Base-by-base conservation (phyloP, 352 stramenopile genomes). In the Pythium angustatum region DNA sequence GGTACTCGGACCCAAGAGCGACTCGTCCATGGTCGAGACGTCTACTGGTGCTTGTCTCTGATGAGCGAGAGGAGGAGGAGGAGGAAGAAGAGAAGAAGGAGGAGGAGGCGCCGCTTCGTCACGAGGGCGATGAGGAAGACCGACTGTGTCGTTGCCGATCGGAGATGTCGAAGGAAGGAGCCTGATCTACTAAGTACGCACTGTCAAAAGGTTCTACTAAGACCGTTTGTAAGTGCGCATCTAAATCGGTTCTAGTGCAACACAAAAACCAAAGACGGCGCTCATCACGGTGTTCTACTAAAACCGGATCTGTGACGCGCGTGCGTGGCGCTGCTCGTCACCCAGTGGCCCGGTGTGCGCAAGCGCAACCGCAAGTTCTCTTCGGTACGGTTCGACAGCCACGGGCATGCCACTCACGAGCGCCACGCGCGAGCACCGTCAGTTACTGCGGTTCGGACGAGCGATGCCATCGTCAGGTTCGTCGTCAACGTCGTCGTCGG, bases 11-110 rank as follows among this genome's bases (percentile, higher is more conserved):
- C 66, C 62, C 8, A 92, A 66, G 50, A 92, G 73, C 58, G 81
- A 90, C 78, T 92, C 76, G 50, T 92, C 67, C 83, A 92, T 92
- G 19, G 52, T 45, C 17, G 12, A 17, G n/a, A 9, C 2, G 26
- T 22, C 24, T 19, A 33, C 10, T n/a, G n/a, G n/a, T n/a, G n/a
- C n/a, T n/a, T n/a, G n/a, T n/a, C n/a, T n/a, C n/a, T n/a, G n/a
- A n/a, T n/a, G 34, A 49, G 52, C 26, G 34, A 49, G 22, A 24
- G 40, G 33, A 27, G 45, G 40, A 62, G 41, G 28, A 27, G 53
- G 27, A 24, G 10, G 24, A 28, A 36, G 14, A 19, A 52, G n/a
- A 52, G 44, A 8, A 8, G 8, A 24, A 5, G 44, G 24, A 33
- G 21, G 21, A 24, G 43, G 45, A 30, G 36, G 38, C 47, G 58